These are phyloP conservation scores for Ascochyta viciae-villosae DNA, from an alignment of 2,329 filamentous ascomycete genomes.

Conservation along the genomic window DNA sequence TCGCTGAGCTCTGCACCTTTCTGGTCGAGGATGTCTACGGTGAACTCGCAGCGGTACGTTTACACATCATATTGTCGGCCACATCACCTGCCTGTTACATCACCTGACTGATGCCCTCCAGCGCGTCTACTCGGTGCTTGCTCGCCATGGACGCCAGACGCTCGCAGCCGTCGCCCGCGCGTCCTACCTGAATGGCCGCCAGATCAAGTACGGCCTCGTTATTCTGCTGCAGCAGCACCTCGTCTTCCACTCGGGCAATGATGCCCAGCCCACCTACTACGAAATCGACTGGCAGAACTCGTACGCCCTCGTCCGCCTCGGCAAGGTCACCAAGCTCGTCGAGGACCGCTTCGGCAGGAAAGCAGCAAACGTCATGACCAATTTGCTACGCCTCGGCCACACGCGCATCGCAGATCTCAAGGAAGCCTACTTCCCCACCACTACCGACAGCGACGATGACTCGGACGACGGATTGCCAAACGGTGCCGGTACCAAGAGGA, in stretches of 20 bases:
- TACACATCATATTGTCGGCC: not conserved
- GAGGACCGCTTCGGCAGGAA: slow-evolving; percentile 76
- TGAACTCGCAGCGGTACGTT: slow-evolving; percentile 82
- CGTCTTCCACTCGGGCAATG: slow-evolving; percentile 73
- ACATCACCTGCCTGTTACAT: no score
- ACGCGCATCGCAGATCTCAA: slow-evolving; percentile 73
- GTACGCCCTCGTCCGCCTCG: slow-evolving; percentile 81
- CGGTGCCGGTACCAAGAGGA: slow-evolving; percentile 32
- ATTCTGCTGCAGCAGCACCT: slow-evolving; percentile 90
- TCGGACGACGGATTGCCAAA: slow-evolving; percentile 39
- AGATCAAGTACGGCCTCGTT: slow-evolving; percentile 81
- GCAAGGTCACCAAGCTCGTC: slow-evolving; percentile 80
- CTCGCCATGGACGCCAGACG: slow-evolving; percentile 78
- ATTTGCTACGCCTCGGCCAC: slow-evolving; percentile 78
- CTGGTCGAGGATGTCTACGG: slow-evolving; percentile 90
- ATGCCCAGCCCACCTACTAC: slow-evolving; percentile 74
- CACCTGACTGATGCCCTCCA: slow-evolving; percentile 48
- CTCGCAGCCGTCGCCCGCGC: slow-evolving; percentile 73
- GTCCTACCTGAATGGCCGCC: slow-evolving; percentile 74
- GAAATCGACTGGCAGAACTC: slow-evolving; percentile 81
- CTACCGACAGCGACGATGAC: slow-evolving; percentile 41
- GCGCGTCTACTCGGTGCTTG: slow-evolving; percentile 83
- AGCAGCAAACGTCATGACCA: slow-evolving; percentile 76
- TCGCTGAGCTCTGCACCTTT: slow-evolving; percentile 87
- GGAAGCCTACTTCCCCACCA: slow-evolving; percentile 64